Base-by-base conservation (phyloP, 2,329 filamentous ascomycete genomes). In the Fusarium udum region DNA sequence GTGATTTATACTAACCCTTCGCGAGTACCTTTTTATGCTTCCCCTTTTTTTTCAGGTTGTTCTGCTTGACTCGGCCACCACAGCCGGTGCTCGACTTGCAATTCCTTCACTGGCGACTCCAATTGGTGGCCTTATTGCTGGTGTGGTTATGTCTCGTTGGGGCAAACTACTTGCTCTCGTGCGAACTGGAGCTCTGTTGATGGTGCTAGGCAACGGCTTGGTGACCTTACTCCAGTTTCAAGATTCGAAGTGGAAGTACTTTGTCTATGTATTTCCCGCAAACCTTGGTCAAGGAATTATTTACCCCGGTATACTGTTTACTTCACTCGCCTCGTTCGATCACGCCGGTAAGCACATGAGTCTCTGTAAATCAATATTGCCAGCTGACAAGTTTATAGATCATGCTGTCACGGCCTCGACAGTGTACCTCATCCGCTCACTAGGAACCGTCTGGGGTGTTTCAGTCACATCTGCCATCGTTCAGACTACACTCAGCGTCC, bases 1-100 rank as follows among this genome's bases (percentile, higher is more conserved):
- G 6, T 22, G 13, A 12, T 7, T 36, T 13, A 20, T 16, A 22
- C 72, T 79, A 20, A 78, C 57, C 36, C 1, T 39, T 18, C 32
- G 48, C 4, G 48, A 88, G 85, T 89, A 92, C 72, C 83, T 93
- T 22, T 93, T 93, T 82, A 91, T 92, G 76, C 86, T 92, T 1
- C 92, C 92, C 0, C 82, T 93, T 10, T 93, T 92, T 82, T 93
- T 92, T 78, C 91, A 92, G 74, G 89, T 89, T 0, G 89, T 92
- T 12, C 85, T 92, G 6, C 81, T 89, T 5, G 90, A 92, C 67
- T 89, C 89, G 0, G 88, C 92, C 0, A 90, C 91, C 0, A 85
- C 85, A 20, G 91, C 92, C 1, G 91, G 92, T 2, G 86, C 90
- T 11, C 87, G 91, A 4, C 87, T 93, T 12, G 87, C 90, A 0